phyloP scores from a whole-genome alignment of 495 filamentous ascomycete species.

The Jackrogersella minutella region DNA sequence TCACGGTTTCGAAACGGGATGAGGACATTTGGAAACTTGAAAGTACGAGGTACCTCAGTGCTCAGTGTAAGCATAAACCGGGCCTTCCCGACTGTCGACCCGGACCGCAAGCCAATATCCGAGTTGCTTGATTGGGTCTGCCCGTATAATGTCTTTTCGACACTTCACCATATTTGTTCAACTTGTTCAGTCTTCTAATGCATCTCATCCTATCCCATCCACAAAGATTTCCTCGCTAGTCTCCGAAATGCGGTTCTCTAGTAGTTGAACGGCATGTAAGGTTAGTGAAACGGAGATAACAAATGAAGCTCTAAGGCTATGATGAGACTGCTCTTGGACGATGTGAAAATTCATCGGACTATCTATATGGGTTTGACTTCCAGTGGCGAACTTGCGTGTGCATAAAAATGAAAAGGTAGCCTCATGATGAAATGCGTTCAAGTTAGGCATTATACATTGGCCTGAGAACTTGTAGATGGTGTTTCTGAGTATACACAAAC shows the following conservation, averaged over 20 bases:
- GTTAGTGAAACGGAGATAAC: background rate
- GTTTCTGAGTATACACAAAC: background rate
- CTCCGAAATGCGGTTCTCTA: background rate
- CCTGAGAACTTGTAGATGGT: background rate
- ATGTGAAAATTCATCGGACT: background rate
- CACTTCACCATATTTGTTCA: background rate
- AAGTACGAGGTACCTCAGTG: conserved; percentile 6
- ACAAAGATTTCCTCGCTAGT: background rate
- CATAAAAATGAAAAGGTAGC: background rate
- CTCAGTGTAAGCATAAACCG: background rate
- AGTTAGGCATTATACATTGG: background rate
- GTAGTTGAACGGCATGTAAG: conserved; percentile 1
- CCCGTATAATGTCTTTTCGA: background rate
- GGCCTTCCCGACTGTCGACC: conserved; percentile 22
- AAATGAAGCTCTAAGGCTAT: background rate
- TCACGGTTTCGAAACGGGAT: conserved; percentile 17
- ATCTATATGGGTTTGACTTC: background rate
- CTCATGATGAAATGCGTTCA: background rate
- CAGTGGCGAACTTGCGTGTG: background rate
- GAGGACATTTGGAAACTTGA: conserved; percentile 10
- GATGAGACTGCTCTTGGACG: background rate
- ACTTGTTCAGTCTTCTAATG: background rate
- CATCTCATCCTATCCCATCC: background rate
- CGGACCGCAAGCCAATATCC: conserved; percentile 25
- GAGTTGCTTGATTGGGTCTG: conserved; percentile 16